These are phyloP conservation scores for Aspergillus melleus DNA, from an alignment of 2,329 filamentous ascomycete species.

Conservation along the genomic window DNA sequence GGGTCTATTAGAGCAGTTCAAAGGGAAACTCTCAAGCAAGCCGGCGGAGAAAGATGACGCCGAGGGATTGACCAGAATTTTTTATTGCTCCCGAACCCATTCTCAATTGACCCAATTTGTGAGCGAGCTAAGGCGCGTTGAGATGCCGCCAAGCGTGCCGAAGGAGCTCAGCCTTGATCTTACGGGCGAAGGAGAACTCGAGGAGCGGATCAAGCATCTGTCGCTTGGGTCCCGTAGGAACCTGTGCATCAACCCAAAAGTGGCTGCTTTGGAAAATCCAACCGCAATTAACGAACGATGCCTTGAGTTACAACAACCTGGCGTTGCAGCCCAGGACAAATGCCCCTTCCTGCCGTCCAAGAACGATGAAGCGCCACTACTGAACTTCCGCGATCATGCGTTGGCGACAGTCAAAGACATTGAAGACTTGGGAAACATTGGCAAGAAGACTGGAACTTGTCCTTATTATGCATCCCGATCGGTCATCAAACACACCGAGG, in stretches of 20 bases:
- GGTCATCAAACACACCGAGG: slow-evolving; percentile 77
- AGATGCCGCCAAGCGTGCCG: slow-evolving; percentile 70
- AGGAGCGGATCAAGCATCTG: slow-evolving; percentile 73
- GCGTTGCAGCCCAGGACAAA: slow-evolving; percentile 60
- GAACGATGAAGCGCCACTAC: slow-evolving; percentile 68
- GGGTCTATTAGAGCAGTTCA: slow-evolving; percentile 68
- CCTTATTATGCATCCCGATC: slow-evolving; percentile 94
- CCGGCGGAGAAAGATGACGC: slow-evolving; percentile 48
- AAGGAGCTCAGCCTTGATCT: slow-evolving; percentile 30
- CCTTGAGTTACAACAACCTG: slow-evolving; percentile 79
- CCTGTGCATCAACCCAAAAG: slow-evolving; percentile 83
- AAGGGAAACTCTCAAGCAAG: slow-evolving; percentile 41
- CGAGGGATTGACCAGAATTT: slow-evolving; percentile 72
- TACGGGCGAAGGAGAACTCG: slow-evolving; percentile 30
- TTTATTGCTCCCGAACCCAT: slow-evolving; percentile 89
- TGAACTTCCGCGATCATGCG: slow-evolving; percentile 81
- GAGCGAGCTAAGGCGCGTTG: slow-evolving; percentile 75
- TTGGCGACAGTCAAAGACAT: slow-evolving; percentile 88
- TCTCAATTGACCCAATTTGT: slow-evolving; percentile 90
- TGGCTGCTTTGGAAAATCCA: slow-evolving; percentile 66
- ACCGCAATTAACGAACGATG: slow-evolving; percentile 93
- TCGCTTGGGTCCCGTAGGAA: slow-evolving; percentile 84
- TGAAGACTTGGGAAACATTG: slow-evolving; percentile 79
- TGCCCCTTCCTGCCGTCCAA: slow-evolving; percentile 79
- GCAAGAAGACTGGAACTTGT: slow-evolving; percentile 77